Evolutionary conservation across 1,139 yeast species (phyloP).

Genomic region (Candida albicans): DNA sequence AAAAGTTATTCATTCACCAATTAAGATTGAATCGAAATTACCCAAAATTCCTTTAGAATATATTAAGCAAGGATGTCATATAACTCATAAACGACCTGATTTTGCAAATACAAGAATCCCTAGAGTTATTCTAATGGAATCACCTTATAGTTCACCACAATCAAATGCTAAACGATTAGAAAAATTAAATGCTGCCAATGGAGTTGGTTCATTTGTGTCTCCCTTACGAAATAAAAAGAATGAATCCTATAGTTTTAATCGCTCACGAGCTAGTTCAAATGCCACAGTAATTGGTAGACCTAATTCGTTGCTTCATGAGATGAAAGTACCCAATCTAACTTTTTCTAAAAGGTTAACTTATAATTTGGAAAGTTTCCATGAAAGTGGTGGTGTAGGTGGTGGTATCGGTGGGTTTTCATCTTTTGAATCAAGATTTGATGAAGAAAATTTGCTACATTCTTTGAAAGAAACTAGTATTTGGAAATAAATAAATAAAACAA

Average conservation of each 20-base stretch:
- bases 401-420: constrained; percentile 36
- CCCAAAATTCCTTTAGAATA: constrained; percentile 31
- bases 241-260: constrained; percentile 2
- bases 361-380: constrained; percentile 23
- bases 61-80: constrained; percentile 22
- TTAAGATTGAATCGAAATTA: constrained; percentile 17
- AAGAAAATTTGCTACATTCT: constrained; percentile 32
- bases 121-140: constrained; percentile 31
- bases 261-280: constrained; percentile 8
- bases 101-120: constrained; percentile 27
- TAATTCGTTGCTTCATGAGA: constrained; percentile 13
- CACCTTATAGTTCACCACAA: constrained; percentile 31
- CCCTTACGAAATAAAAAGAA: constrained; percentile 5
- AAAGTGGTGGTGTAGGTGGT: constrained; percentile 4
- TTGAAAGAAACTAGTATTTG: constrained; percentile 25
- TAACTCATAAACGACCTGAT: constrained; percentile 22
- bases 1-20: constrained; percentile 10
- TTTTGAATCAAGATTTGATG: constrained; percentile 38
- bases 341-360: constrained; percentile 15
- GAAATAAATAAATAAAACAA: constrained; percentile 26
- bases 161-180: constrained; percentile 8
- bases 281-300: constrained; percentile 16
- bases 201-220: constrained; percentile 2
- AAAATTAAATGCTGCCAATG: background rate
- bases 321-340: constrained; percentile 14